Evolutionary conservation across 2,329 filamentous ascomycete genomes (phyloP).

Genomic region (Lachnum nothofagi): DNA sequence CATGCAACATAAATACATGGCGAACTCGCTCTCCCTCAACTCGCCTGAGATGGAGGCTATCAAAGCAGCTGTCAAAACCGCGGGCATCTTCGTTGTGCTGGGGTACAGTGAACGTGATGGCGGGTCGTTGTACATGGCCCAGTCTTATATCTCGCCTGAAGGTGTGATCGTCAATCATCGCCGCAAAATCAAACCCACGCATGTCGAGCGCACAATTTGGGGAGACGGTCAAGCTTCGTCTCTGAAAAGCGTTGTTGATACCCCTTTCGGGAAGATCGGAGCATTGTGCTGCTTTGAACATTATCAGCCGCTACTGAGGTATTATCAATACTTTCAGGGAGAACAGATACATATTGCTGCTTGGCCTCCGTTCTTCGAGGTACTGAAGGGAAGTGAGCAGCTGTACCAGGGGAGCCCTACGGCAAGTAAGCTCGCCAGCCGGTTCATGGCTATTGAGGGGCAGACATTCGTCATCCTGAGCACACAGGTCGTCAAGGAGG

Average conservation of each 20-base stretch:
- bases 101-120: constrained; percentile 44
- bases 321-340: constrained; percentile 12
- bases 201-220: constrained; percentile 44
- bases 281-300: constrained; percentile 43
- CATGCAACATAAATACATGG: constrained; percentile 42
- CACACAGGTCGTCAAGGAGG: constrained; percentile 12
- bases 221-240: constrained; percentile 54
- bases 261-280: constrained; percentile 24
- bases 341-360: constrained; percentile 12
- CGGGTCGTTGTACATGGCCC: constrained; percentile 42
- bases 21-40: constrained; percentile 39
- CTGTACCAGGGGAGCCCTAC: not conserved
- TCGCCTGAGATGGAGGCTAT: constrained; percentile 42
- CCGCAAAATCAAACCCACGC: constrained; percentile 44
- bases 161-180: constrained; percentile 41
- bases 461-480: constrained; percentile 9
- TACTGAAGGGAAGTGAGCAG: not conserved
- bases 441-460: constrained; percentile 13
- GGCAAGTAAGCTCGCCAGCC: not conserved
- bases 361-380: constrained; percentile 12
- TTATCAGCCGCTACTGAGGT: constrained; percentile 23
- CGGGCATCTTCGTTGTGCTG: constrained; percentile 43
- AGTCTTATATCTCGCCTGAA: constrained; percentile 46
- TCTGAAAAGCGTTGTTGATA: constrained; percentile 46
- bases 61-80: constrained; percentile 41